These are phyloP conservation scores for Cylindrotheca fusiformis DNA, from an alignment of 108 stramenopile genomes.

Conservation along the genomic window DNA sequence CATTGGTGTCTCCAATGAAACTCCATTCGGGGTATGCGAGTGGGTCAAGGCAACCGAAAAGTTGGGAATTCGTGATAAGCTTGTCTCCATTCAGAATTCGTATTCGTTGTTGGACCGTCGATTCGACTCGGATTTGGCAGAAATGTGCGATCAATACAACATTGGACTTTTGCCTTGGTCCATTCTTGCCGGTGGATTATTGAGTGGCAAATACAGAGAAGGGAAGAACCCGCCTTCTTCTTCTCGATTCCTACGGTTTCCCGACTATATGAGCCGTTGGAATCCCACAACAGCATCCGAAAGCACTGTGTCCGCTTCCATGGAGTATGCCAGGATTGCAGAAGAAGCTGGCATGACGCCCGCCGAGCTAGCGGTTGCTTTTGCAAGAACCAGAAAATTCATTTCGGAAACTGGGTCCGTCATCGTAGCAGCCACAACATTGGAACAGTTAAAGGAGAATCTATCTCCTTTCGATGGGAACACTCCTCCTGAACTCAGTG, in stretches of 20 bases:
- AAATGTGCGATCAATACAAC: conserved; percentile 85
- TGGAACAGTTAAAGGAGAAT: conserved; percentile 82
- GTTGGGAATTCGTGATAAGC: conserved; percentile 73
- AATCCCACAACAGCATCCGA: conserved; percentile 49
- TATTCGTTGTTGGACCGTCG: conserved; percentile 88
- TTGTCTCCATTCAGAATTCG: conserved; percentile 83
- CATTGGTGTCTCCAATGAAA: conserved; percentile 90
- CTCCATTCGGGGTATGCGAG: conserved; percentile 86
- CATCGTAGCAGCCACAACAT: conserved; percentile 90
- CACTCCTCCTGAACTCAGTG: conserved; percentile 38
- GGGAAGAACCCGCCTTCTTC: conserved; percentile 16
- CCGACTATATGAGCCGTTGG: conserved; percentile 89
- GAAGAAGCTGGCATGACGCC: conserved; percentile 58
- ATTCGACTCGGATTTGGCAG: conserved; percentile 83
- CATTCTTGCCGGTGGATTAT: conserved; percentile 86
- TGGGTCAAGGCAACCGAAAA: conserved; percentile 62
- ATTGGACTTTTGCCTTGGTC: conserved; percentile 89
- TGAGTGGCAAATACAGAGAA: conserved; percentile 78
- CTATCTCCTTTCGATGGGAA: conserved; percentile 40
- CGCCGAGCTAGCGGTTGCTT: conserved; percentile 77
- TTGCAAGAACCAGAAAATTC: conserved; percentile 67
- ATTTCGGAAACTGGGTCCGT: conserved; percentile 80
- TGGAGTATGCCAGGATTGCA: conserved; percentile 70
- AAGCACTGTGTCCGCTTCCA: conserved; percentile 43
- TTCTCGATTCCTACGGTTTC: conserved; percentile 69